Conservation (phyloP, 176 grass and related monocot species). For the Tillandsia fasciculata region DNA sequence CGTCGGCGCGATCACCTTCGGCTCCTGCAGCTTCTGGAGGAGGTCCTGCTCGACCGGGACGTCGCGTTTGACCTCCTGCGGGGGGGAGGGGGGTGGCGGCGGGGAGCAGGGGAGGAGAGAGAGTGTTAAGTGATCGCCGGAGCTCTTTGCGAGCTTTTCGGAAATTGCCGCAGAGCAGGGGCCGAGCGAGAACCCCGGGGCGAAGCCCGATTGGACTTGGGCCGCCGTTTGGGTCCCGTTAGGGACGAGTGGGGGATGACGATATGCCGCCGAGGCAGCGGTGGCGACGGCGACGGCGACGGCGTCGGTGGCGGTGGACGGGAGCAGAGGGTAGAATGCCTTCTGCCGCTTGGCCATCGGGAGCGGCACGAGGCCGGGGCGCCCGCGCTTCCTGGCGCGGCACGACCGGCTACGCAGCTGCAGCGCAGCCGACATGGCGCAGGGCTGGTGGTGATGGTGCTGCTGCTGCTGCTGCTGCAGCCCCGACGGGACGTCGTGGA, state of each 20-base stretch:
- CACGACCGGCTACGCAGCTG: constrained; percentile 57
- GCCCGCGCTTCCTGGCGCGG: constrained; percentile 53
- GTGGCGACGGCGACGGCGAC: constrained; percentile 15
- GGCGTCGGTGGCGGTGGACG: constrained; percentile 29
- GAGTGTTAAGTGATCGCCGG: constrained; percentile 18
- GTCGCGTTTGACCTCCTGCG: constrained; percentile 6
- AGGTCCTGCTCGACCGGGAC: constrained; percentile 68
- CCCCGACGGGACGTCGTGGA: constrained; percentile 8
- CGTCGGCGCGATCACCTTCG: constrained; percentile 55
- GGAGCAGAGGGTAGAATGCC: constrained; percentile 23
- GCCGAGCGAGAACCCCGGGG: background rate
- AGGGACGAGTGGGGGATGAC: constrained; percentile 18
- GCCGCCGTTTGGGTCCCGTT: constrained; percentile 5
- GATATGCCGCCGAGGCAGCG: too few relatives aligned
- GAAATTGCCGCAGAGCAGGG: background rate
- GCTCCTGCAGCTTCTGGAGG: constrained; percentile 76
- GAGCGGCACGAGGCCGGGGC: constrained; percentile 18
- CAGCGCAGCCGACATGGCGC: constrained; percentile 14
- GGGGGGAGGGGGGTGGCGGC: background rate
- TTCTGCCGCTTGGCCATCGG: constrained; percentile 32
- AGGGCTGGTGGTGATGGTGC: background rate
- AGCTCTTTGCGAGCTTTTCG: constrained; percentile 1
- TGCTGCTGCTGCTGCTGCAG: too few relatives aligned
- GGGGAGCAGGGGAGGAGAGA: constrained; percentile 24
- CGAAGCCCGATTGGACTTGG: background rate